These are phyloP conservation scores for Fusarium buharicum DNA, from an alignment of 2,329 filamentous ascomycete species.

Conservation along the genomic window DNA sequence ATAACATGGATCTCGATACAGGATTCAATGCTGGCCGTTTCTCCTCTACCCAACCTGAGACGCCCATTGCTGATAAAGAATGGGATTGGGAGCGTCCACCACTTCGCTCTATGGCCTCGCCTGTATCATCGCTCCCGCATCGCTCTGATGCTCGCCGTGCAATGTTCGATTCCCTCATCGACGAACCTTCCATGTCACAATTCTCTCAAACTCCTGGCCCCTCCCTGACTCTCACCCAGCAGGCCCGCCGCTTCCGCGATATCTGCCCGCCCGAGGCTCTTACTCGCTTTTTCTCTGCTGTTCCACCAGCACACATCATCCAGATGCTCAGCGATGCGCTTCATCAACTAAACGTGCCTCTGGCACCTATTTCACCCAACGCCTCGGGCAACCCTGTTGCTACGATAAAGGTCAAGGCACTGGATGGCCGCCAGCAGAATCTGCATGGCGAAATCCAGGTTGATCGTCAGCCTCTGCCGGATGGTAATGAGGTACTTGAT, in stretches of 20 bases:
- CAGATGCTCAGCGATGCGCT: constrained; percentile 83
- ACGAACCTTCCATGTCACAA: constrained; percentile 88
- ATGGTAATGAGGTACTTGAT: constrained; percentile 74
- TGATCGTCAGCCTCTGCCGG: constrained; percentile 69
- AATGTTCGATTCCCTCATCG: constrained; percentile 73
- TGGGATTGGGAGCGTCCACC: constrained; percentile 90
- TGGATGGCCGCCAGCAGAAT: constrained; percentile 76
- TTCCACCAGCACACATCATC: constrained; percentile 78
- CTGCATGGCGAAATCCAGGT: constrained; percentile 80
- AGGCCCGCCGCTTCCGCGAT: constrained; percentile 86
- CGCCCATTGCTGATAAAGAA: constrained; percentile 75
- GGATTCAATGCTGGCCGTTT: constrained; percentile 61
- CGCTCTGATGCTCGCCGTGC: constrained; percentile 52
- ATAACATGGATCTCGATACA: constrained; percentile 78
- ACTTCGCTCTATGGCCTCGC: constrained; percentile 62
- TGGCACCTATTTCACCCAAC: constrained; percentile 61
- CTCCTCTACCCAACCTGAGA: constrained; percentile 87
- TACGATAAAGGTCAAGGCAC: constrained; percentile 77
- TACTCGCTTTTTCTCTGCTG: constrained; percentile 90
- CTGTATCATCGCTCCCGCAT: constrained; percentile 51
- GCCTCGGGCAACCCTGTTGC: constrained; percentile 66
- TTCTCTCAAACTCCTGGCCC: constrained; percentile 84
- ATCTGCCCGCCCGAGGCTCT: constrained; percentile 89
- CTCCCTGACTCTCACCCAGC: constrained; percentile 86
- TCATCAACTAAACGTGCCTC: constrained; percentile 84